These are phyloP conservation scores for Botrytis galanthina DNA, from an alignment of 2,329 filamentous ascomycete species.

Conservation along the genomic window DNA sequence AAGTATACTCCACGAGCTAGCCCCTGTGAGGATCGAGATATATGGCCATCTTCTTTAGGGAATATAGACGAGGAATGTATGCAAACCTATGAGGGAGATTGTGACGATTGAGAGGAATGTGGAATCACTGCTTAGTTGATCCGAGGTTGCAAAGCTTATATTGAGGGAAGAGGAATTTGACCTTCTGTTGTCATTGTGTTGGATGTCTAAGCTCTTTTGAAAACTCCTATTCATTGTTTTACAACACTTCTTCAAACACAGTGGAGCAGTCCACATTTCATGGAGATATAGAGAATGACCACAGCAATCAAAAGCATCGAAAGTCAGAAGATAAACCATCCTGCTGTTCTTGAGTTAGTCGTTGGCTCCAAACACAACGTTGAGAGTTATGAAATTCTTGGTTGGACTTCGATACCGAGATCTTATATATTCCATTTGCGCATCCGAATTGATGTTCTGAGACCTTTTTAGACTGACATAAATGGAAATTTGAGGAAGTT, in stretches of 20 bases:
- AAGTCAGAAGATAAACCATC: rapidly evolving
- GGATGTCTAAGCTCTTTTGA: background rate
- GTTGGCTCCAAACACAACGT: background rate
- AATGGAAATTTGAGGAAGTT: background rate
- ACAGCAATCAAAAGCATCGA: background rate
- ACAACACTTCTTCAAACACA: background rate
- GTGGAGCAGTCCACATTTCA: background rate
- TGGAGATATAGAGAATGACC: background rate
- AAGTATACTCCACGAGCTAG: no score
- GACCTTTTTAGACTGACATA: background rate
- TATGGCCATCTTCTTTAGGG: no score
- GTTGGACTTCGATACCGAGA: background rate
- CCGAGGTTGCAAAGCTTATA: background rate
- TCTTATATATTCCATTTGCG: background rate
- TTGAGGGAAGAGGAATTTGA: background rate
- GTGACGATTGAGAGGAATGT: background rate
- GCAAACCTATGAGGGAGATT: background rate
- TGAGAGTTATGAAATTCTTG: background rate
- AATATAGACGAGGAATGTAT: background rate
- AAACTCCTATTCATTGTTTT: background rate
- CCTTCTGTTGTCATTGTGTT: background rate
- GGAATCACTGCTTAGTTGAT: no score
- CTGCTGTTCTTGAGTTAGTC: background rate
- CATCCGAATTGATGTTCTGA: background rate
- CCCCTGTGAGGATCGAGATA: background rate